Conservation (phyloP, 345 rosid species). For the Rhodomyrtus tomentosa region DNA sequence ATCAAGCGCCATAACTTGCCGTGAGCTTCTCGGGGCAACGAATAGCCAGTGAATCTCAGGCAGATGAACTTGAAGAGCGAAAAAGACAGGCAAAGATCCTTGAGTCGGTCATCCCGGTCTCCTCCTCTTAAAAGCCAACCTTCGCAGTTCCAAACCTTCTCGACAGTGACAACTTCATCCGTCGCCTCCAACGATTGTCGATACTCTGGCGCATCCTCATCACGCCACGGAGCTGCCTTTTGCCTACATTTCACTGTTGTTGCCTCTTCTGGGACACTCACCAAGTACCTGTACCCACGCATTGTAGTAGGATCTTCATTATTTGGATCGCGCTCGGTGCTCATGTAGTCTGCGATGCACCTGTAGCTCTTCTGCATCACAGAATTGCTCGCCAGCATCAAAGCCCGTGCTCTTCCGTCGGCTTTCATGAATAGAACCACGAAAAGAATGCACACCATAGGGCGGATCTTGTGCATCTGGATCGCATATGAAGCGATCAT, state of each 20-base stretch:
- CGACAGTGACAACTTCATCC: not conserved
- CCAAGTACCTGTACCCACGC: not conserved
- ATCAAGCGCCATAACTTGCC: not conserved
- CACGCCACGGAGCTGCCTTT: not conserved
- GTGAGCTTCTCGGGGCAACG: not conserved
- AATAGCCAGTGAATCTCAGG: not conserved
- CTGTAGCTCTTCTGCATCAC: not conserved
- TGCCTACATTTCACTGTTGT: not conserved
- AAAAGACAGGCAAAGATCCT: not conserved
- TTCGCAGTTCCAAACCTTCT: not conserved
- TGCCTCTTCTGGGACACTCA: not conserved
- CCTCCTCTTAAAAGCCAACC: not conserved
- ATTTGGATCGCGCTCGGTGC: not conserved
- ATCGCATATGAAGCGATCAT: not conserved
- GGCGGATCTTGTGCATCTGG: too few species aligned
- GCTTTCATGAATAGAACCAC: not conserved
- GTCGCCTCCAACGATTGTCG: not conserved
- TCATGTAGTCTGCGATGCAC: not conserved
- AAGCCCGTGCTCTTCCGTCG: not conserved
- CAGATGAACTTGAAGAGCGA: not conserved
- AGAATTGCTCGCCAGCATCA: not conserved
- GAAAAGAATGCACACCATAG: not conserved
- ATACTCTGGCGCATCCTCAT: not conserved
- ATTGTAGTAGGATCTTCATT: not conserved
- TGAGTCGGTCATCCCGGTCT: not conserved